These are phyloP conservation scores for Dinochytrium kinnereticum DNA, from an alignment of 371 early-diverging fungal genomes.

Conservation along the genomic window DNA sequence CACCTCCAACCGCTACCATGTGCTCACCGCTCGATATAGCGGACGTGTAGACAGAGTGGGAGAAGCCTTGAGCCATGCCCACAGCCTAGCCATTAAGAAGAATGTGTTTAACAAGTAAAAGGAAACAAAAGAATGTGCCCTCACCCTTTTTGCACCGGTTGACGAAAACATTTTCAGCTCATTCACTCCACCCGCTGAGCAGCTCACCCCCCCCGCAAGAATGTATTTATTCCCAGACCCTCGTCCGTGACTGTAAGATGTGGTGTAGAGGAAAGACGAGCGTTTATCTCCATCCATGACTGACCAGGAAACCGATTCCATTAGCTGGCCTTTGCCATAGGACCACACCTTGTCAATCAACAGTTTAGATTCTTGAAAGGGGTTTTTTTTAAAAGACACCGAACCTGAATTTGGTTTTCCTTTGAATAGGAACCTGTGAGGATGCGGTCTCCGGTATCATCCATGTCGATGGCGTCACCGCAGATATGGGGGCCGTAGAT, in stretches of 20 bases:
- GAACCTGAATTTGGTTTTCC: slow-evolving; percentile 42
- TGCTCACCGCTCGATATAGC: slow-evolving; percentile 40
- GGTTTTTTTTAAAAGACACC: not conserved
- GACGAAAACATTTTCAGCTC: slow-evolving; percentile 46
- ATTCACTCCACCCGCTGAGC: not conserved
- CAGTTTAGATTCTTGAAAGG: not conserved
- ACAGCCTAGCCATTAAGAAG: slow-evolving; percentile 30
- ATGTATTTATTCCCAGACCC: slow-evolving; percentile 30
- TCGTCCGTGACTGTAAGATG: slow-evolving; percentile 24
- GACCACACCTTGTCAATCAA: slow-evolving; percentile 34
- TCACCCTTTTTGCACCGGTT: slow-evolving; percentile 28
- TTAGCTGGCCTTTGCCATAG: slow-evolving; percentile 29
- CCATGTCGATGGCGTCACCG: slow-evolving; percentile 51
- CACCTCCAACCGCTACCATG: slow-evolving; percentile 53
- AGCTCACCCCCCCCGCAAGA: slow-evolving; percentile 42
- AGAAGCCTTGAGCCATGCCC: slow-evolving; percentile 46
- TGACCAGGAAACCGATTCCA: slow-evolving; percentile 47
- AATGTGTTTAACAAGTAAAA: slow-evolving; percentile 13
- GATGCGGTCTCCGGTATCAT: slow-evolving; percentile 33
- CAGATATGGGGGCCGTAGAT: slow-evolving; percentile 56
- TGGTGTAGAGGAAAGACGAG: slow-evolving; percentile 39
- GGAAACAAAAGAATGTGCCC: not conserved
- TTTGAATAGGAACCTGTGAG: slow-evolving; percentile 45
- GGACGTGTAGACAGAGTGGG: slow-evolving; percentile 45
- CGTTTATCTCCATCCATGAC: slow-evolving; percentile 33